Evolutionary conservation across 2,329 filamentous ascomycete genomes (phyloP), one percentile per base, ranked within the genome.

Genomic region (Aspergillus eucalypticola): DNA sequence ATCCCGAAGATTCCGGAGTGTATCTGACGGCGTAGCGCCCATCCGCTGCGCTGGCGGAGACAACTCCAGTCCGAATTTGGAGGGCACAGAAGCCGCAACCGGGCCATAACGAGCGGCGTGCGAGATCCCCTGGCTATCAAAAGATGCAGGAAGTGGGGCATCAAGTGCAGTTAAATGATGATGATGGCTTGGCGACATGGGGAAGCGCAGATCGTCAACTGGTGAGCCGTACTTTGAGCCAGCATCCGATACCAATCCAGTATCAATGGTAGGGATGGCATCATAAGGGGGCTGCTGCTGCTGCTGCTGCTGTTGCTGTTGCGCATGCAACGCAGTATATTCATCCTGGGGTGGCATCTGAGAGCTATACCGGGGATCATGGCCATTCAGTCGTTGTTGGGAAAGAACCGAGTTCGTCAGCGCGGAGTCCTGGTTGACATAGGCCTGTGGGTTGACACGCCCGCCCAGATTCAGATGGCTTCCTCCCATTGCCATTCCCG

Each of bases 121-220:
- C 10, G 93, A 97, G 56, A 97, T 91, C 53, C 93, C 94, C 71
- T 97, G 95, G 69, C 92, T 96, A 76, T 98, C 95, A 74, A 98
- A 97, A 0, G 94, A 98, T 8, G 93, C 91, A 1, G 95, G 95
- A 8, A 98, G 84, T 15, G 92, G 92, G 2, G 92, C 95, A 78
- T 98, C 94, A 64, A 97, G 84, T 13, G 96, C 91, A n/a, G 91
- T 95, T n/a, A 96, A 88, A 56, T 86, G 86, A 67, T 82, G 83
- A 54, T 82, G 83, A 54, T 83, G 83, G 55, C 86, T 84, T 0
- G 93, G 92, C 13, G 93, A 96, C 55, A 95, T 84, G 23, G 90
- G 90, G 41, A 93, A 83, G n/a, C 90, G 87, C 60, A 89, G 85
- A 57, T 89, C 86, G 67, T 92, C 91, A 54, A 89, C 86, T 8